These are phyloP conservation scores for Zangia roseola DNA, from an alignment of 768 basidiomycete genomes.

Conservation along the genomic window DNA sequence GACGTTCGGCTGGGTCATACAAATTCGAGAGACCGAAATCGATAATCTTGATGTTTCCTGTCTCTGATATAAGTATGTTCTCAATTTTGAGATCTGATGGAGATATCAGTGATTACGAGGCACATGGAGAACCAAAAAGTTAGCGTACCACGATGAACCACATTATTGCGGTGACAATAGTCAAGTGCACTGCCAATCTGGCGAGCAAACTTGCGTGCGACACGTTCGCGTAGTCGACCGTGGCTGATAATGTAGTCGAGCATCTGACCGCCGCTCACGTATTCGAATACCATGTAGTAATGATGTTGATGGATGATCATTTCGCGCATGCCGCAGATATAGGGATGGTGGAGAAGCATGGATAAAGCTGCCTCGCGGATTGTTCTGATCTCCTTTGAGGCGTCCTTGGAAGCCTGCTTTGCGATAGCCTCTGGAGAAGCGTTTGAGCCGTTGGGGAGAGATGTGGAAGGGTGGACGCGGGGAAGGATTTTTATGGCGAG, in stretches of 20 bases:
- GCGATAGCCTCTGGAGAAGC: conserved; percentile 57
- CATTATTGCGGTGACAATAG: conserved; percentile 96
- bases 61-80: conserved; percentile 98
- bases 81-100: conserved; percentile 92
- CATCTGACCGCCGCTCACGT: conserved; percentile 99
- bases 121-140: background rate
- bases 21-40: conserved; percentile 98
- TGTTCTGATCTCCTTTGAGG: conserved; percentile 94
- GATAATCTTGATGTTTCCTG: conserved; percentile 99
- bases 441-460: conserved; percentile 46
- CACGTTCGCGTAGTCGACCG: conserved; percentile 90
- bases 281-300: conserved; percentile 99
- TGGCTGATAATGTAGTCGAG: conserved; percentile 99
- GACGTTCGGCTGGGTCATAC: conserved; percentile 76
- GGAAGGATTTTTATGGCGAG: conserved; percentile 99
- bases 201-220: conserved; percentile 94
- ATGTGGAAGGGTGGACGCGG: conserved; percentile 62
- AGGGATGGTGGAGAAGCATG: conserved; percentile 95
- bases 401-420: conserved; percentile 85
- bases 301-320: conserved; percentile 98
- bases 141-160: conserved; percentile 83
- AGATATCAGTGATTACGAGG: conserved; percentile 3
- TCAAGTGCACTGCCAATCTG: conserved; percentile 96
- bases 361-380: conserved; percentile 94
- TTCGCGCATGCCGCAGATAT: conserved; percentile 99